Evolutionary conservation across 129 eudicot genomes (phyloP), one percentile per base, ranked within the genome.

Genomic region (Centrapalus pauciflorus): DNA sequence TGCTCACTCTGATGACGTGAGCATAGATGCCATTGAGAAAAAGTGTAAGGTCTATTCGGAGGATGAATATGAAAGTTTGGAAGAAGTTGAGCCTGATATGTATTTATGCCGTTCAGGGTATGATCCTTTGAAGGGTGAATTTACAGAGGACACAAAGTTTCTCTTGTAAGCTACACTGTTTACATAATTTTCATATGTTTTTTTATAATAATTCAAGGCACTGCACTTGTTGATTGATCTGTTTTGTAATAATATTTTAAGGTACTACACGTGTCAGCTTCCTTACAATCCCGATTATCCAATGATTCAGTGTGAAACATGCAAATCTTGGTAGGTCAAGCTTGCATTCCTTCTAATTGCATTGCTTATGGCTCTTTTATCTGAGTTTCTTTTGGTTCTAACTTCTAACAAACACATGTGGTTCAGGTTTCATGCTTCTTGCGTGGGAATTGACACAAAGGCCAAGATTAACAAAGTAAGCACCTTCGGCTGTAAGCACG

Each of bases 161-260:
- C 3, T 4, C 37, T 13, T 55, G 1, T 55, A 1, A 26, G 20
- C 60, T 54, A 54, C 60, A 54, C 25, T 12, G 34, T 54, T 54
- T 12, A 0, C 60, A 54, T 25, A 54, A 25, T 54, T 54, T 26
- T 2, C 19, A 12, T 54, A 54, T 7, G n/a, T 54, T 54, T 54
- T 54, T 33, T 33, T 33, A 33, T 33, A 33, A 33, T 33, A 33
- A 33, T 33, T 33, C 8, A 33, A 33, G 38, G 38, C 38, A 33
- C 38, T 33, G 38, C 38, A 33, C 38, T 33, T 55, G 4, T 7
- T 55, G 32, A 54, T 21, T 54, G 3, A 54, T 54, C 16, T 54
- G 60, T 55, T 55, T 55, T 55, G 61, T 55, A 37, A 0, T 55
- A 55, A 10, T 55, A 11, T 55, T 55, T 33, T 55, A 24, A 55